These are phyloP conservation scores for Murraya paniculata DNA, from an alignment of 345 rosid species.

Conservation along the genomic window DNA sequence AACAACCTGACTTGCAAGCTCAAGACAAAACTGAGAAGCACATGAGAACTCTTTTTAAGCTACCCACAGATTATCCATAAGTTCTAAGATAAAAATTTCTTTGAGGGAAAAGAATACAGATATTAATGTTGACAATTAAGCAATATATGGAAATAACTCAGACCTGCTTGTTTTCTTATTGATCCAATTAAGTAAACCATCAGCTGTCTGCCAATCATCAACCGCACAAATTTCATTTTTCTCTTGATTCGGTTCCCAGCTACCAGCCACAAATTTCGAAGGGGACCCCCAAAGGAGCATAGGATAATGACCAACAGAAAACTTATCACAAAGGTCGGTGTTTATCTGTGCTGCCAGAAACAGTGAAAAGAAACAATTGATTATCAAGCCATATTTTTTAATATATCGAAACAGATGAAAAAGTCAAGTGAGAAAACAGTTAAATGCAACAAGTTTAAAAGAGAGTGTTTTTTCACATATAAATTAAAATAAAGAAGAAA, in stretches of 20 bases:
- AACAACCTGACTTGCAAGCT: neutral
- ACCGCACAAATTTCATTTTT: slow-evolving; percentile 52
- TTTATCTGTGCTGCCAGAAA: slow-evolving; percentile 92
- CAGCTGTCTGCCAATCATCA: slow-evolving; percentile 82
- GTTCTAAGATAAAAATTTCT: neutral
- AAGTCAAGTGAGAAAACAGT: slow-evolving; percentile 8
- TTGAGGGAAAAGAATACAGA: neutral
- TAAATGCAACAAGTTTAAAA: neutral
- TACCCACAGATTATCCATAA: neutral
- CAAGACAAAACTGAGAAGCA: slow-evolving; percentile 8
- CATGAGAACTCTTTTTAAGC: neutral
- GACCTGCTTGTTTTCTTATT: slow-evolving; percentile 89
- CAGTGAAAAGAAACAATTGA: slow-evolving; percentile 24
- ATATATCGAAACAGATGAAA: neutral
- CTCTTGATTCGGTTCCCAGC: slow-evolving; percentile 63
- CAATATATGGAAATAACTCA: slow-evolving; percentile 15
- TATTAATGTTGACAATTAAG: slow-evolving; percentile 9
- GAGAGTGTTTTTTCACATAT: neutral
- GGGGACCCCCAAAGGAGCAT: slow-evolving; percentile 92
- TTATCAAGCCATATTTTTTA: slow-evolving; percentile 22
- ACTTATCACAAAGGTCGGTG: slow-evolving; percentile 76
- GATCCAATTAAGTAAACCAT: slow-evolving; percentile 79
- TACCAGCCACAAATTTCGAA: slow-evolving; percentile 52
- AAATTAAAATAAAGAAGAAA: neutral
- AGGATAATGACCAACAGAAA: slow-evolving; percentile 82